A percentile compares a stretch with the other conserved stretches of the same genome.
phyloP scores from a whole-genome alignment of 2,329 filamentous ascomycete species.

The Amauroascus verrucosus region DNA sequence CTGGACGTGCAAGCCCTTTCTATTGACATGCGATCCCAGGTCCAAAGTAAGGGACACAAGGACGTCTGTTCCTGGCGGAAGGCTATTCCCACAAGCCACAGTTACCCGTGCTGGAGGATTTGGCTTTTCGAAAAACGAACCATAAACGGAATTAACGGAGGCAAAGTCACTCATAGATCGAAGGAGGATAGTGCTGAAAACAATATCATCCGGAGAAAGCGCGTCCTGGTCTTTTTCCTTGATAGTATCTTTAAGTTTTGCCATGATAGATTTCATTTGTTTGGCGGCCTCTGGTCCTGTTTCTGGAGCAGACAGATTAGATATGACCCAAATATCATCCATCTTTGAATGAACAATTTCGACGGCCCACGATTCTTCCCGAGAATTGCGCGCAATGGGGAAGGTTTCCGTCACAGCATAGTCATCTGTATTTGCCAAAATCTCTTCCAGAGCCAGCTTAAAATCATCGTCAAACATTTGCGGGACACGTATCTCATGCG shows the following conservation, averaged over 20 bases:
- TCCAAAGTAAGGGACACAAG: slow-evolving; percentile 48
- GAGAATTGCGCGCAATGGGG: not conserved
- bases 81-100: slow-evolving; percentile 59
- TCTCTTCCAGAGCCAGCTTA: slow-evolving; percentile 27
- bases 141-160: slow-evolving; percentile 64
- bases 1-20: slow-evolving; percentile 70
- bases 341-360: slow-evolving; percentile 19
- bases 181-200: slow-evolving; percentile 55
- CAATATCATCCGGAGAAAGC: slow-evolving; percentile 31
- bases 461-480: slow-evolving; percentile 58
- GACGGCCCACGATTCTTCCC: slow-evolving; percentile 2
- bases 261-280: slow-evolving; percentile 31
- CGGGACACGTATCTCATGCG: slow-evolving; percentile 42
- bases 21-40: slow-evolving; percentile 23
- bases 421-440: slow-evolving; percentile 10
- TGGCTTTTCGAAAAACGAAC: slow-evolving; percentile 59
- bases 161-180: slow-evolving; percentile 72
- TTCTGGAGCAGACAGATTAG: slow-evolving; percentile 30
- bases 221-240: slow-evolving; percentile 3
- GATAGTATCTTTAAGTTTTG: slow-evolving; percentile 19
- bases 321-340: slow-evolving; percentile 27
- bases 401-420: not conserved
- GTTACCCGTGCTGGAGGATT: slow-evolving; percentile 82
- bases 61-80: slow-evolving; percentile 53
- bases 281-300: slow-evolving; percentile 31